A percentile compares a stretch with the other conserved stretches of the same genome.
Evolutionary conservation across 2,329 filamentous ascomycete species (phyloP).

Genomic region (Cucurbitaria berberidis): DNA sequence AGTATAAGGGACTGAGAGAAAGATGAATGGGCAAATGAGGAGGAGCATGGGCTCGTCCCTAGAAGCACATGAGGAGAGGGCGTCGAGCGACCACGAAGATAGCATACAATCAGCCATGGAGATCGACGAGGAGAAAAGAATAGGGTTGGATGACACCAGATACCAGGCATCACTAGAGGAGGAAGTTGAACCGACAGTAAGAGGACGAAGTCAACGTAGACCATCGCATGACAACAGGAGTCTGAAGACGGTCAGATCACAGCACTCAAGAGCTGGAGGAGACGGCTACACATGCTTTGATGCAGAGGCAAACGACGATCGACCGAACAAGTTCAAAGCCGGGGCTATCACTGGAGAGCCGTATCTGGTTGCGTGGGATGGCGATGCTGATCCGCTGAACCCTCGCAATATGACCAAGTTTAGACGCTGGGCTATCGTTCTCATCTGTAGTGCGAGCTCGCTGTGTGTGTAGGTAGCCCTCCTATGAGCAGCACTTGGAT

Average conservation of each 20-base stretch:
- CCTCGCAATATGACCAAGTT: constrained; percentile 70
- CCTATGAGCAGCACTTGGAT: not conserved
- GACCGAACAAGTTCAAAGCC: constrained; percentile 28
- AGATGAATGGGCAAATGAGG: constrained; percentile 1
- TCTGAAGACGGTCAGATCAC: constrained; percentile 32
- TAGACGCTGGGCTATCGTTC: constrained; percentile 81
- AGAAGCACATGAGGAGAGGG: constrained; percentile 11
- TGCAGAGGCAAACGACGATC: constrained; percentile 28
- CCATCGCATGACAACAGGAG: constrained; percentile 26
- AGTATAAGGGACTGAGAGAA: not conserved
- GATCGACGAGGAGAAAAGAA: constrained; percentile 20
- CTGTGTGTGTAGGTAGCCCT: constrained; percentile 76
- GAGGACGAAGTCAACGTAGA: constrained; percentile 8
- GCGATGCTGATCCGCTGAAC: constrained; percentile 73
- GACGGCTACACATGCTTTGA: constrained; percentile 49
- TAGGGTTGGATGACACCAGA: constrained; percentile 13
- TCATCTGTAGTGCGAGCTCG: constrained; percentile 75
- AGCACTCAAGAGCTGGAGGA: constrained; percentile 45
- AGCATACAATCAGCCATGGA: constrained; percentile 6
- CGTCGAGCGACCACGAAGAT: constrained; percentile 22
- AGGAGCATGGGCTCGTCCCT: constrained; percentile 11
- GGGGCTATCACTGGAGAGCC: constrained; percentile 46
- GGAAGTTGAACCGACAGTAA: not conserved
- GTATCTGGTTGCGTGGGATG: constrained; percentile 78
- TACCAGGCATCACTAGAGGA: constrained; percentile 1